These are phyloP conservation scores for Blastobotrys apis DNA, from an alignment of 1,139 yeast species.

Conservation along the genomic window DNA sequence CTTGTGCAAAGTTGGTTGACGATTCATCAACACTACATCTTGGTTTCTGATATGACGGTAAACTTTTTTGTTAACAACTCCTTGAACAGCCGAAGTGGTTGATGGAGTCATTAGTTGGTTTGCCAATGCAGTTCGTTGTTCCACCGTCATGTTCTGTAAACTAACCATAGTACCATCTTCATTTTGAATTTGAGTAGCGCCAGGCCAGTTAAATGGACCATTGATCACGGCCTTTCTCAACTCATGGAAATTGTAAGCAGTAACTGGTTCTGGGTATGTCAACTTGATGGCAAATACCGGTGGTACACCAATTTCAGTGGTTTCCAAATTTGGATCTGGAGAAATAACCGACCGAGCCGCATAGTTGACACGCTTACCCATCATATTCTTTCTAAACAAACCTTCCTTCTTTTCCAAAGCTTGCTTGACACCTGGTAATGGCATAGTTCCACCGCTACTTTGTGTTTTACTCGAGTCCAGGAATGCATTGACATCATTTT, in stretches of 20 bases:
- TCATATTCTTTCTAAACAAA: constrained; percentile 96
- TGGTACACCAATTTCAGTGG: constrained; percentile 97
- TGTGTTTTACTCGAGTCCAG: constrained; percentile 90
- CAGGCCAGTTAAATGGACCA: constrained; percentile 98
- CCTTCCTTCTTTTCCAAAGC: constrained; percentile 99
- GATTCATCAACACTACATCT: constrained; percentile 95
- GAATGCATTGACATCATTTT: constrained; percentile 91
- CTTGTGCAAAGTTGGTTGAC: constrained; percentile 98
- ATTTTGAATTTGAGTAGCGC: constrained; percentile 93
- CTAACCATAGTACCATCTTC: constrained; percentile 91
- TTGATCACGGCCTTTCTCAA: constrained; percentile 92
- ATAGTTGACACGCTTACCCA: constrained; percentile 99
- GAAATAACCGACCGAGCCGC: constrained; percentile 99
- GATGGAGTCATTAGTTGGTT: constrained; percentile 91
- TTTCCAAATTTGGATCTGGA: constrained; percentile 97
- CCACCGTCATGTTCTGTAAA: constrained; percentile 81
- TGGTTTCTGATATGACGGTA: constrained; percentile 89
- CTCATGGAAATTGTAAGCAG: constrained; percentile 86
- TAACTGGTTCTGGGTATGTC: constrained; percentile 98
- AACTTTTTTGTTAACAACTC: constrained; percentile 82
- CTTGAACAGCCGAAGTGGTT: constrained; percentile 40
- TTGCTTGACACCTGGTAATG: constrained; percentile 95
- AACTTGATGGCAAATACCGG: constrained; percentile 95
- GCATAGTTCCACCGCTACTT: constrained; percentile 59
- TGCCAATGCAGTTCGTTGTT: constrained; percentile 95